A percentile compares a stretch with the other conserved stretches of the same genome.
phyloP scores from a whole-genome alignment of 2,329 filamentous ascomycete species.

The Proliferodiscus dingleyae region DNA sequence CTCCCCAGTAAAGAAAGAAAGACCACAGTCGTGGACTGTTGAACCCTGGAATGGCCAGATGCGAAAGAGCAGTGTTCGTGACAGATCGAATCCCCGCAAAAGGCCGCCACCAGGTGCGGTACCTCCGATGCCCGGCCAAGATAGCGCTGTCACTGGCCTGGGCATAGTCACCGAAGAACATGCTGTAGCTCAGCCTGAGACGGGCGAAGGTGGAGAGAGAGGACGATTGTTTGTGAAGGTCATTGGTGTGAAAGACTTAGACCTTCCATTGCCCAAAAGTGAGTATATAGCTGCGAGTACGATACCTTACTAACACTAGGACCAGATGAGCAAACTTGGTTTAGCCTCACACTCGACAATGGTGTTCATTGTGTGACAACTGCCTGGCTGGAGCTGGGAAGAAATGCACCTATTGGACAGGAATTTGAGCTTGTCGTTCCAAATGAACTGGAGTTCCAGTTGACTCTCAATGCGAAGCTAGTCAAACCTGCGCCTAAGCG shows the following conservation, averaged over 20 bases:
- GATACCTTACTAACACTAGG: constrained; percentile 23
- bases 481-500: constrained; percentile 67
- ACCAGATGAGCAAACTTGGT: constrained; percentile 82
- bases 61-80: constrained; percentile 63
- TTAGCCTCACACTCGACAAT: constrained; percentile 96
- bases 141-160: constrained; percentile 65
- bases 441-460: constrained; percentile 97
- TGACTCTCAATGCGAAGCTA: constrained; percentile 93
- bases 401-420: constrained; percentile 90
- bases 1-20: constrained; percentile 69
- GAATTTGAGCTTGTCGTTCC: constrained; percentile 97
- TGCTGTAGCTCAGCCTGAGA: constrained; percentile 44
- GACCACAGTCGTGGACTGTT: constrained; percentile 89
- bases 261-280: constrained; percentile 87
- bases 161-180: constrained; percentile 58
- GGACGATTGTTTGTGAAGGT: constrained; percentile 96
- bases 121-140: constrained; percentile 82
- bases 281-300: constrained; percentile 37
- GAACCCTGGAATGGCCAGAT: constrained; percentile 91
- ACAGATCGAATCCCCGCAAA: constrained; percentile 42
- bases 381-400: constrained; percentile 86
- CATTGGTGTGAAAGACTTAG: constrained; percentile 94
- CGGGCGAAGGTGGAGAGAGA: constrained; percentile 78
- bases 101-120: constrained; percentile 48
- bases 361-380: constrained; percentile 97